Conservation (phyloP, 306 rosid genomes). For the Amphicarpaea edgeworthii region DNA sequence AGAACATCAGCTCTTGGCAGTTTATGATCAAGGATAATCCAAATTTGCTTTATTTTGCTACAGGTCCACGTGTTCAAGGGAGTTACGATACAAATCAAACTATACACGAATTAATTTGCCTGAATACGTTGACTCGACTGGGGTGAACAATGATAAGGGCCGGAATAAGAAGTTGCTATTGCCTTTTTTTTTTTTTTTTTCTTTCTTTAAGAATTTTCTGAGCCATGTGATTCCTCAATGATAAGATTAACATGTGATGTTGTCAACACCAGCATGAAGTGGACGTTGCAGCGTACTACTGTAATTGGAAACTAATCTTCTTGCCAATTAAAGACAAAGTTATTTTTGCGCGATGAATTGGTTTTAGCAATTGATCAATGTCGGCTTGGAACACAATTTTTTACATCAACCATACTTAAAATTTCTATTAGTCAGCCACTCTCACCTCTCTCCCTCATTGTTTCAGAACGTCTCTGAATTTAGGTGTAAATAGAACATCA, state of each 20-base stretch:
- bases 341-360: constrained; percentile 28
- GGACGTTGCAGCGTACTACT: background rate
- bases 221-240: constrained; percentile 56
- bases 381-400: background rate
- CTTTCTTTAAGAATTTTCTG: constrained; percentile 9
- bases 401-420: constrained; percentile 22
- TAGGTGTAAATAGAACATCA: constrained; percentile 36
- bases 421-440: constrained; percentile 16
- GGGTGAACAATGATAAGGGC: background rate
- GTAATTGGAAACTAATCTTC: background rate
- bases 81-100: constrained; percentile 14
- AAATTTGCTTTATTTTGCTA: constrained; percentile 34
- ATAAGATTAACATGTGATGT: constrained; percentile 53
- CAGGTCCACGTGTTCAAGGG: constrained; percentile 36
- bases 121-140: constrained; percentile 10
- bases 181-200: background rate
- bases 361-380: constrained; percentile 43
- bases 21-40: constrained; percentile 42
- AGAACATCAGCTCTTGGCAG: constrained; percentile 46
- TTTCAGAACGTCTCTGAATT: constrained; percentile 4
- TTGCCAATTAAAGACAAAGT: background rate
- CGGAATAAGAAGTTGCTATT: constrained; percentile 9
- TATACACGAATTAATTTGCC: background rate
- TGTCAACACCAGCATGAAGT: too few relatives aligned
- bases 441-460: background rate